Percentiles rank a stretch among this genome's conserved stretches.
Evolutionary conservation across 2,329 filamentous ascomycete genomes (phyloP).

Genomic region (Penicillium digitatum): DNA sequence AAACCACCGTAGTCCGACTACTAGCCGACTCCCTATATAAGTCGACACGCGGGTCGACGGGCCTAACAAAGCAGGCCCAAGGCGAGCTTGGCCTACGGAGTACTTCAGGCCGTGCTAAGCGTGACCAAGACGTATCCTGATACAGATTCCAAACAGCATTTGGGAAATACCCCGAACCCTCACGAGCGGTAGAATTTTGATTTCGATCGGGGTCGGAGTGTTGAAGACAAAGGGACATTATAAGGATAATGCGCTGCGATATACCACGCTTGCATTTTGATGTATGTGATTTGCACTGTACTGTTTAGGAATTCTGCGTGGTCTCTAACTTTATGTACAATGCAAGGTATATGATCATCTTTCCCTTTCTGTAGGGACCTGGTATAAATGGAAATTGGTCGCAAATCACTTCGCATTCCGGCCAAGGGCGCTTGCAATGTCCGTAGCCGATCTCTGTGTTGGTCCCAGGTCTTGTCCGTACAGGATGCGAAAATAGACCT

Average conservation of each 20-base stretch:
- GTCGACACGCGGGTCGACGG: constrained; percentile 9
- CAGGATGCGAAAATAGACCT: background rate
- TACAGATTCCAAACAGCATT: too few species aligned
- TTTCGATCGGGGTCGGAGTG: too few species aligned
- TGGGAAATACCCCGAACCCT: too few species aligned
- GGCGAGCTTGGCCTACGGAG: constrained; percentile 15
- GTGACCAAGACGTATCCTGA: constrained; percentile 1
- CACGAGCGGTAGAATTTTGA: too few species aligned
- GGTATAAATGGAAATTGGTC: background rate
- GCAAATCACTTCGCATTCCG: background rate
- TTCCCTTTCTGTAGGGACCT: background rate
- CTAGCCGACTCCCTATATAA: constrained; percentile 14
- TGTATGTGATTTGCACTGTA: background rate
- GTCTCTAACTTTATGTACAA: too few species aligned
- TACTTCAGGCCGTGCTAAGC: constrained; percentile 8
- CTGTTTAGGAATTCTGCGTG: background rate
- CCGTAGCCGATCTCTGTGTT: background rate
- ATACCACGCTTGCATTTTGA: too few species aligned
- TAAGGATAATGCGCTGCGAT: too few species aligned
- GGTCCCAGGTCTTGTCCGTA: background rate
- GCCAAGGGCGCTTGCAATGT: too few species aligned
- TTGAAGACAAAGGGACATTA: too few species aligned
- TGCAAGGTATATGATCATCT: too few species aligned
- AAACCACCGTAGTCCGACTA: constrained; percentile 10
- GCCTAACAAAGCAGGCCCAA: constrained; percentile 11